Percentiles rank a stretch among this genome's conserved stretches.
Evolutionary conservation across 1,284 basidiomycete genomes (phyloP).

Genomic region (Rhodotorula sp.): DNA sequence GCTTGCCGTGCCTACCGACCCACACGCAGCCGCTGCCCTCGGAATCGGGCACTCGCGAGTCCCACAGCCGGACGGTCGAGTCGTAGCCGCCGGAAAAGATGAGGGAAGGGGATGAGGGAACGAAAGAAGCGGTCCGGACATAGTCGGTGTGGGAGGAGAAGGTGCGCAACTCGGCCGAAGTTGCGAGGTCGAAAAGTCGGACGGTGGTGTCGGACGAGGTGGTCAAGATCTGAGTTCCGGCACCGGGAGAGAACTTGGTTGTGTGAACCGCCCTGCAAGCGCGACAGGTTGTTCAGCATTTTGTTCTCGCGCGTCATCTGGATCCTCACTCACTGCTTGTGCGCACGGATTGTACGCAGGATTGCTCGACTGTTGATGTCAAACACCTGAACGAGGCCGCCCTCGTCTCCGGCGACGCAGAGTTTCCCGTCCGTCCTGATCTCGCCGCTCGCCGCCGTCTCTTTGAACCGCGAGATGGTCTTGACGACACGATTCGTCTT

Average conservation of each 20-base stretch:
- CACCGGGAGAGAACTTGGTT: slow-evolving; percentile 75
- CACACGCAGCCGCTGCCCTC: slow-evolving; percentile 37
- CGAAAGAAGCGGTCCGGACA: slow-evolving; percentile 86
- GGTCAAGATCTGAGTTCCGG: slow-evolving; percentile 66
- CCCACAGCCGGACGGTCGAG: slow-evolving; percentile 83
- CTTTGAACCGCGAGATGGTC: slow-evolving; percentile 95
- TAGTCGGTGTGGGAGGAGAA: slow-evolving; percentile 90
- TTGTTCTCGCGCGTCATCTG: background rate
- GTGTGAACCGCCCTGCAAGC: slow-evolving; percentile 75
- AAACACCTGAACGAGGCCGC: slow-evolving; percentile 90
- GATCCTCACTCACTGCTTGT: slow-evolving; percentile 65
- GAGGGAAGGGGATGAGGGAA: slow-evolving; percentile 76
- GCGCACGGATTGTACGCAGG: slow-evolving; percentile 83
- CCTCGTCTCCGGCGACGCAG: slow-evolving; percentile 91
- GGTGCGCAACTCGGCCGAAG: slow-evolving; percentile 73
- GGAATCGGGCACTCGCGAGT: slow-evolving; percentile 58
- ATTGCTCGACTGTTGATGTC: slow-evolving; percentile 94
- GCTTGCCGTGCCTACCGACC: slow-evolving; percentile 52
- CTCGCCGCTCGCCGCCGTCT: slow-evolving; percentile 82
- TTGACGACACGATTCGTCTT: slow-evolving; percentile 93
- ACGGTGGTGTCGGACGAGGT: slow-evolving; percentile 96
- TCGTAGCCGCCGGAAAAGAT: slow-evolving; percentile 95
- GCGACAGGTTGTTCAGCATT: background rate
- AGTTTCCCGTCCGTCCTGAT: slow-evolving; percentile 92
- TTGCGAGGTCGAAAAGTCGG: slow-evolving; percentile 92